Evolutionary conservation across 495 filamentous ascomycete genomes (phyloP), one percentile per base, ranked within the genome.

Genomic region (Xylaria acuta): DNA sequence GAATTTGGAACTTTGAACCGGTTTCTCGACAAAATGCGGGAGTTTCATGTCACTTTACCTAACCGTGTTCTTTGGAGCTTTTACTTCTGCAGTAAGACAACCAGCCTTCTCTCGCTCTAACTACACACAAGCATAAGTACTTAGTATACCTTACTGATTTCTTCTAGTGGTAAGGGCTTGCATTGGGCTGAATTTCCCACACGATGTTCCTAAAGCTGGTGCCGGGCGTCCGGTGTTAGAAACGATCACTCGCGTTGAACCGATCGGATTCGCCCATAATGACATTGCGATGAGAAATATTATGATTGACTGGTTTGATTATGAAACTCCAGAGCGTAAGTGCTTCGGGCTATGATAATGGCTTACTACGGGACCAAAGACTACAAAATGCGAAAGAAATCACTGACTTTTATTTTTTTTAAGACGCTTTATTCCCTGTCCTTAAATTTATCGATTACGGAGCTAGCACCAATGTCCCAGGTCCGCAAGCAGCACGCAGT

Each of bases 41-140:
- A 22, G 6, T 12, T 9, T 3, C 1, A 20, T 16, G 2, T 56
- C 22, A 0, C 7, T 4, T 34, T 56, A 0, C 64, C 64, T 8
- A 67, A 67, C 14, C 64, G 64, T 16, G 0, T 67, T 27, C 47
- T 67, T 25, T 67, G 64, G 64, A 67, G 64, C 32, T 54, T 67
- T 5, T 67, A 67, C 36, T 41, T 54, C n/a, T 67, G 64, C 47
- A 1, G 64, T 67, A 40, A 54, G n/a, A n/a, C n/a, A n/a, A n/a
- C n/a, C n/a, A n/a, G n/a, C n/a, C n/a, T n/a, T n/a, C n/a, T n/a
- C n/a, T n/a, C n/a, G n/a, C n/a, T n/a, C n/a, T n/a, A n/a, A n/a
- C n/a, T n/a, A n/a, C 6, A 36, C 34, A 36, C 34, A 3, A 6
- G 34, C 34, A 36, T 36, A 6, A 36, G 6, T 36, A 36, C 34